Base-by-base conservation (phyloP, 441 rosid genomes). In the Populus hybrid region DNA sequence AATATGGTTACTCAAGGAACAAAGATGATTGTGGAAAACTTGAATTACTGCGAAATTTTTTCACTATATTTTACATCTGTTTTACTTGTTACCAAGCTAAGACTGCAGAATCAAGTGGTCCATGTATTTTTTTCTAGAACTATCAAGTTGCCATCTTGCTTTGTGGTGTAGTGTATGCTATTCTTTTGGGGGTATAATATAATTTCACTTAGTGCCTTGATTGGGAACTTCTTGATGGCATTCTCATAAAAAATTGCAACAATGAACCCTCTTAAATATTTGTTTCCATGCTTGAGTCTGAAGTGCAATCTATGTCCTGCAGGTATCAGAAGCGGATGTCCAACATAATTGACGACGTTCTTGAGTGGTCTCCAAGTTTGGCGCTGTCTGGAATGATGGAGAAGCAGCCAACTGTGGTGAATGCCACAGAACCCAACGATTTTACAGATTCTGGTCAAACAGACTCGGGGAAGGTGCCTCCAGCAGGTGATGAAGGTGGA, bases 251-350 rank as follows among this genome's bases (percentile, higher is more conserved):
- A 50, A 50, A 50, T 50, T 16, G 6, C 57, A 50, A 16, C 20
- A 6, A 50, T 50, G 57, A 5, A 50, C 57, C 57, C 57, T 50
- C 20, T 5, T 50, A 50, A 50, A 50, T 50, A 50, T 50, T 16
- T 50, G 20, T 14, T 50, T 50, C 57, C 57, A 50, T 50, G 57
- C 57, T 54, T 14, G 70, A 61, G 40, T 78, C 57, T 79, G 70
- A 82, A 59, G 68, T 72, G 24, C 69, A 38, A 70, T 23, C 34
- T n/a, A 24, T 14, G 38, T 73, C 42, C 81, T 82, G 81, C 92
- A 96, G 99, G 90, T 96, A 94, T 84, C 99, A 96, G 79, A 96
- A 26, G 28, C 28, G 28, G 28, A 26, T 26, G 28, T 26, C 28
- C 2, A 26, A 26, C 28, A 26, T 26, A 26, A 26, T 26, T 26